Conservation (phyloP, 1,284 basidiomycete genomes). For the Tylopilus sp. region DNA sequence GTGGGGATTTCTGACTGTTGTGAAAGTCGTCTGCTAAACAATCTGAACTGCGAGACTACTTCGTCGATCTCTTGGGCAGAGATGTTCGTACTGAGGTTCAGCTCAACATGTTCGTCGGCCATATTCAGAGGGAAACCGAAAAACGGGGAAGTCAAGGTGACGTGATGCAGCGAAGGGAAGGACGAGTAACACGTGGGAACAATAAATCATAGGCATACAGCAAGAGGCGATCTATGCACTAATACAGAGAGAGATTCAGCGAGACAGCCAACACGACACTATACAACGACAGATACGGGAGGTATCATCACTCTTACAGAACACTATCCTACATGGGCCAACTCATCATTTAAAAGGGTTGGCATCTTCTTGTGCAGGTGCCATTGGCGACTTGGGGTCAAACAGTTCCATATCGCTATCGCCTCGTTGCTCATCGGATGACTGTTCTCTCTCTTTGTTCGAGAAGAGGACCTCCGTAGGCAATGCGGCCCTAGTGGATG, state of each 20-base stretch:
- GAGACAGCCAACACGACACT: conserved; percentile 25
- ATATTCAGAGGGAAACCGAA: conserved; percentile 10
- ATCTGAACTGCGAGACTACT: conserved; percentile 31
- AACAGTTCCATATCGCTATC: conserved; percentile 24
- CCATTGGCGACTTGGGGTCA: conserved; percentile 31
- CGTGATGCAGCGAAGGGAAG: neutral
- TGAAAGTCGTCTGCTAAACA: conserved; percentile 27
- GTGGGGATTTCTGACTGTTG: conserved; percentile 19
- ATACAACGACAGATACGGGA: conserved; percentile 26
- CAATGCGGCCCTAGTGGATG: conserved; percentile 46
- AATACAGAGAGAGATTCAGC: conserved; percentile 32
- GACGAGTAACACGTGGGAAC: conserved; percentile 28
- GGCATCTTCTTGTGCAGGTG: conserved; percentile 43
- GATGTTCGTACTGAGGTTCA: conserved; percentile 5
- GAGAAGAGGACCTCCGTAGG: conserved; percentile 58
- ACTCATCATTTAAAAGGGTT: conserved; percentile 51
- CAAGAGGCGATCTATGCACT: conserved; percentile 20
- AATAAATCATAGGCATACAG: conserved; percentile 24
- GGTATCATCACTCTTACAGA: conserved; percentile 29
- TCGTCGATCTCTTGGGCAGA: conserved; percentile 35
- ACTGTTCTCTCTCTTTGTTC: conserved; percentile 35
- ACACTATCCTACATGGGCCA: conserved; percentile 5
- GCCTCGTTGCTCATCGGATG: conserved; percentile 41
- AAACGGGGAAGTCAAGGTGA: conserved; percentile 4
- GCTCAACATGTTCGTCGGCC: conserved; percentile 22